Base-by-base conservation (phyloP, 257 asterid genomes). In the Paulownia fortunei region DNA sequence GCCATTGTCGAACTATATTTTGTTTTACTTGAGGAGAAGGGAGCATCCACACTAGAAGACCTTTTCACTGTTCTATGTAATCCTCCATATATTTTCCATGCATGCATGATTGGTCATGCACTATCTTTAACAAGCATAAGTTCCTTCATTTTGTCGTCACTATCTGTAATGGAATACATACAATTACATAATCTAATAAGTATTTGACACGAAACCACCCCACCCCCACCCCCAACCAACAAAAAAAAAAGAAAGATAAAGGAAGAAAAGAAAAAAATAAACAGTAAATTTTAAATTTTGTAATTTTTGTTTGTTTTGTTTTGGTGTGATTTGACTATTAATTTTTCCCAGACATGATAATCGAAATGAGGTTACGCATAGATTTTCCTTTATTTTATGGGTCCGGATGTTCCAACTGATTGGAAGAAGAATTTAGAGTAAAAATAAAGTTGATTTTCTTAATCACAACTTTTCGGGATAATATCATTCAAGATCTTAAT, bases 371-470 rank as follows among this genome's bases (percentile, higher is more conserved):
- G 78, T 76, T 81, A 73, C 73, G 54, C 27, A 6, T 26, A 79
- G 79, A 82, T 82, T 82, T 82, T 69, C 11, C 85, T 85, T 85
- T 80, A 82, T 80, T 73, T 26, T 39, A 69, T 74, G 83, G 87
- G 85, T 56, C 85, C 81, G 36, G 41, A 77, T 82, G 81, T 82
- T 79, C 76, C 83, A 51, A 24, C 37, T 63, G 69, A 55, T 76
- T 47, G 23, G 74, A 75, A 55, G 62, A 44, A 21, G 36, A 74
- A 23, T 56, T 59, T 58, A 39, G 49, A 51, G 21, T 16, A 4
- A 60, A 71, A 34, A 64, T 19, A n/a, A 36, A 55, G 72, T 74
- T 77, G 46, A 66, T 8, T 78, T 75, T 78, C 68, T 78, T 78
- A 78, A 60, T 75, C 26, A 49, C 49, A 24, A 18, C 81, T 78